Evolutionary conservation across 768 basidiomycete genomes (phyloP), one percentile per base, ranked within the genome.

Genomic region (Boletus rex-veris): DNA sequence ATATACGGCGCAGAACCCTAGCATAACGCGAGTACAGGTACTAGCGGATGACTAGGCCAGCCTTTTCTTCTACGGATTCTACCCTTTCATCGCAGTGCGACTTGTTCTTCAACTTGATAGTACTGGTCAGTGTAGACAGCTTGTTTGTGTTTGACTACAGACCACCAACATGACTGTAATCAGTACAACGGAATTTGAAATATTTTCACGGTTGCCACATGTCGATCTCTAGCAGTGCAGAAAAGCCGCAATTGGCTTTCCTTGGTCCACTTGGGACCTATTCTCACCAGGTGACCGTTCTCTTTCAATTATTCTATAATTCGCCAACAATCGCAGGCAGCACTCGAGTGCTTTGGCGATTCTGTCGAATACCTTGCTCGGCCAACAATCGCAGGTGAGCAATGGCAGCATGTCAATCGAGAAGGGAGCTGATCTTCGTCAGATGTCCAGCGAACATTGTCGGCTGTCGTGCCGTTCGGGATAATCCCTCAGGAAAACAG

Each of bases 401-500:
- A n/a, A 28, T n/a, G n/a, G 7, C 36, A 18, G 19, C 35, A 16
- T 38, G 18, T 15, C 21, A 4, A 45, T 40, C 14, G 16, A 37
- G 7, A 31, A 19, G n/a, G 31, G n/a, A 24, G 44, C 53, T 39
- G 44, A 58, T 18, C 8, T 37, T 14, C 31, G 45, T 38, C 64
- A 92, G 90, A 80, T 54, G 82, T 85, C 21, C 84, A 86, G 55
- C 65, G 75, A 41, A 68, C 77, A 16, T 67, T 91, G 38, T 76
- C 80, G 7, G 52, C 72, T 11, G 65, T 64, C 7, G 63, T 71
- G 14, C 69, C 73, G 31, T 74, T 82, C 45, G 89, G 80, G 24
- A 75, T 92, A n/a, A 74, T 91, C 28, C 90, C 90, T 19, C 86
- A 88, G 66, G 90, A 92, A 69, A 92, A 92, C 60, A 83, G 83